Evolutionary conservation across 352 stramenopile species (phyloP).

Genomic region (Blastocystis hominis): DNA sequence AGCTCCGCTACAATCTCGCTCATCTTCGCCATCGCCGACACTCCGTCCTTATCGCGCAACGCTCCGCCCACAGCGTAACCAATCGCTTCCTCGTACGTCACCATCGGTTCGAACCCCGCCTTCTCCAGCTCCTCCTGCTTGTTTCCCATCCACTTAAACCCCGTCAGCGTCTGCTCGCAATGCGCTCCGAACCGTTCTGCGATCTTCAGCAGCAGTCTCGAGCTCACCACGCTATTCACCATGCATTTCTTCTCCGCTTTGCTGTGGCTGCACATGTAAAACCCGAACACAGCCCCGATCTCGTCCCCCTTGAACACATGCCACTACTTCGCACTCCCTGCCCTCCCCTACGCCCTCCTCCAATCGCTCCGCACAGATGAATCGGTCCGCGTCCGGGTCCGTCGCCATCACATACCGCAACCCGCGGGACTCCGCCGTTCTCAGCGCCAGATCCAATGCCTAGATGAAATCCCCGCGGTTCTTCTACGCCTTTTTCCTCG

Average conservation of each 20-base stretch:
- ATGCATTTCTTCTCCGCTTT: background rate
- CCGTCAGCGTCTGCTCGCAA: conserved; percentile 91
- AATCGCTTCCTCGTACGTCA: conserved; percentile 95
- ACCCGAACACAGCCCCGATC: conserved; percentile 84
- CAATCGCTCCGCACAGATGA: conserved; percentile 81
- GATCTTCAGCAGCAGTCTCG: conserved; percentile 82
- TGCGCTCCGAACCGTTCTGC: conserved; percentile 79
- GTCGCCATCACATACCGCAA: conserved; percentile 85
- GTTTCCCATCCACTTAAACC: conserved; percentile 97
- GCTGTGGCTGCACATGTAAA: conserved; percentile 68
- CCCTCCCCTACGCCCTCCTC: background rate
- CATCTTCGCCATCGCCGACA: conserved; percentile 80
- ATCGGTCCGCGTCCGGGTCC: conserved; percentile 91
- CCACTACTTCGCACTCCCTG: conserved; percentile 70
- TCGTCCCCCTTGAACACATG: conserved; percentile 93
- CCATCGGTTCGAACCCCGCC: conserved; percentile 80
- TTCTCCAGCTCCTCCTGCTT: conserved; percentile 70
- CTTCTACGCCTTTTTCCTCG: conserved; percentile 86
- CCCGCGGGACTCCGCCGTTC: conserved; percentile 70
- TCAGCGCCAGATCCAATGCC: conserved; percentile 77
- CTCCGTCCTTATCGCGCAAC: conserved; percentile 94
- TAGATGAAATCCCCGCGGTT: background rate
- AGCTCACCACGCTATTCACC: conserved; percentile 59
- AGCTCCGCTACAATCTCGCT: conserved; percentile 72
- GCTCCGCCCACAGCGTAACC: conserved; percentile 90